A percentile compares a stretch with the other conserved stretches of the same genome.
Evolutionary conservation across 2,329 filamentous ascomycete species (phyloP).

Genomic region (Madurella fahalii): DNA sequence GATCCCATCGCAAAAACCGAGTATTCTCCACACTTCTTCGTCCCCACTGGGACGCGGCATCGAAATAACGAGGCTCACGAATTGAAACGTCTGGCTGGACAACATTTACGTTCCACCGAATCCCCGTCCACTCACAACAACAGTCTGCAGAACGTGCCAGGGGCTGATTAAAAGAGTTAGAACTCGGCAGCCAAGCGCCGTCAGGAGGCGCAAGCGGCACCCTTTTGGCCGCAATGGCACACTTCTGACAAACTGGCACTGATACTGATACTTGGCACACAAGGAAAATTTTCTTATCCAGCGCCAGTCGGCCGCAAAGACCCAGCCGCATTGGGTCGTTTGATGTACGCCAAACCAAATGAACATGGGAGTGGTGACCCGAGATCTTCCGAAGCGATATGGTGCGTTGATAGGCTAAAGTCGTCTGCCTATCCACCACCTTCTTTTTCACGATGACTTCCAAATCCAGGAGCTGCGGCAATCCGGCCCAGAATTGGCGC

Average conservation of each 20-base stretch:
- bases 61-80: background rate
- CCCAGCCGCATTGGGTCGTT: constrained; percentile 14
- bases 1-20: too few relatives aligned
- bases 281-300: constrained; percentile 2
- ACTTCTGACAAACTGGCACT: background rate
- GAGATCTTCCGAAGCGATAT: constrained; percentile 23
- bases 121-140: constrained; percentile 18
- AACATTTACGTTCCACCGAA: background rate
- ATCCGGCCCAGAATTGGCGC: background rate
- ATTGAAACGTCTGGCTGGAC: background rate
- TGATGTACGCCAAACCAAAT: constrained; percentile 8
- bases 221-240: background rate
- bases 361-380: constrained; percentile 9
- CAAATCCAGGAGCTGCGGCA: background rate
- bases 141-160: constrained; percentile 16
- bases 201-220: background rate
- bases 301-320: constrained; percentile 12
- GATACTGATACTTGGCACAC: background rate
- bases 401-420: constrained; percentile 24
- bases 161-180: background rate
- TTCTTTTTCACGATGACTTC: background rate
- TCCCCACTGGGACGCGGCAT: too few relatives aligned
- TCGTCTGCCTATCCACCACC: background rate
- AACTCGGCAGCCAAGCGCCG: background rate
- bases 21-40: too few relatives aligned